Evolutionary conservation across 2,329 filamentous ascomycete genomes (phyloP), one percentile per base, ranked within the genome.

Genomic region (Dactylellina sp.): DNA sequence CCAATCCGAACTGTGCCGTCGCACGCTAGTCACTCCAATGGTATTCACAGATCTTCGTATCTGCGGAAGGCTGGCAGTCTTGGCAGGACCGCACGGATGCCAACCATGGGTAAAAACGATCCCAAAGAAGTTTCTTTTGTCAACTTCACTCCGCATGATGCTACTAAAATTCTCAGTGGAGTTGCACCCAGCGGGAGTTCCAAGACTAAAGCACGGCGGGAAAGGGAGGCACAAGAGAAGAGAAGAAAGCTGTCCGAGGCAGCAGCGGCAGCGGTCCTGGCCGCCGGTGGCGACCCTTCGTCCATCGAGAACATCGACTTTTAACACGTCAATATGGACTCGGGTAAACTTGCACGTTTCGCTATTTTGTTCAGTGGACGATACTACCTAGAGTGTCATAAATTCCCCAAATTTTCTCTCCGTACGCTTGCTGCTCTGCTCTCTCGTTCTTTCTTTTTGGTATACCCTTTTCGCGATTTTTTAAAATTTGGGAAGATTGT

Each of bases 151-250:
- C 89, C 92, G 0, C 84, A 86, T 55, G 93, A 99, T 81, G 89
- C 89, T 78, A 84, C 86, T 12, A 87, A 90, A 79, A 89, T 99
- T 46, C 87, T 99, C 81, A 92, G 88, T 6, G 94, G 93, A 3
- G 95, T 99, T 11, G 95, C 95, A 49, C 94, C 94, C 0, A 93
- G 90, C 76, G 95, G 95, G 7, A 93, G 89, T 77, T 91, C 88
- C 77, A 98, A 98, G 86, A 98, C 95, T 7, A 97, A 97, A 80
- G 92, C 92, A n/a, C 84, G 93, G 63, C 84, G 95, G 56, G 94
- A 98, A 81, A 91, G 92, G 80, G 94, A 97, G 83, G 92, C 92
- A 1, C 84, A 86, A 60, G 94, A 97, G 79, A 89, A 89, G 81
- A 84, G 91, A 78, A 83, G 89, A 77, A 85, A 86, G 79, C 80